Conservation (phyloP, 768 basidiomycete species). For the Omphalotus guepiniiformis region DNA sequence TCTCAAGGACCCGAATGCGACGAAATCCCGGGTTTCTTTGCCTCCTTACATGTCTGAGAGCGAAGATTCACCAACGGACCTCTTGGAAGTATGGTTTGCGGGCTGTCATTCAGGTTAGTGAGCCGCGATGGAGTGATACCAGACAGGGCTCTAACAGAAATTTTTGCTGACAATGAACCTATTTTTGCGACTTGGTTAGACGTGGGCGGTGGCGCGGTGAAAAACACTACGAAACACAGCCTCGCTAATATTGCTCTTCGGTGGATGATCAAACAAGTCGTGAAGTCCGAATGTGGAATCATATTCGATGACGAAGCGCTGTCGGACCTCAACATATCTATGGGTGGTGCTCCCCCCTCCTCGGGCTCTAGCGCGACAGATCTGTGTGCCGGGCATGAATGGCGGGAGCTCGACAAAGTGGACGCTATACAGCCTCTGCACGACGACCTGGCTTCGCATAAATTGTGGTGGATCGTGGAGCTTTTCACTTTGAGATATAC, state of each 20-base stretch:
- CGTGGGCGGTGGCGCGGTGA: constrained; percentile 43
- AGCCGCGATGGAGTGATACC: too few species aligned
- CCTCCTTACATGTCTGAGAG: background rate
- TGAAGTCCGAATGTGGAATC: constrained; percentile 38
- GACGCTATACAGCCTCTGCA: constrained; percentile 34
- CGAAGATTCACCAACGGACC: constrained; percentile 34
- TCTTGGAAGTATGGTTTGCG: constrained; percentile 78
- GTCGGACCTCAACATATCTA: constrained; percentile 20
- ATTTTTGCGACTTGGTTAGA: too few species aligned
- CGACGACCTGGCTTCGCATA: constrained; percentile 30
- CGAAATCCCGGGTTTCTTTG: background rate
- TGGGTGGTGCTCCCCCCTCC: background rate
- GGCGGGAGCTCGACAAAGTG: background rate
- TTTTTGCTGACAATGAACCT: too few species aligned
- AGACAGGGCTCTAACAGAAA: too few species aligned
- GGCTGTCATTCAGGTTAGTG: constrained; percentile 62
- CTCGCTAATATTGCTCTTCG: constrained; percentile 44
- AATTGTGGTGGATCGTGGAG: constrained; percentile 49
- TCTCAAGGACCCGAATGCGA: constrained; percentile 14
- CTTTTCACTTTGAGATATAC: constrained; percentile 32
- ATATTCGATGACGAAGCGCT: constrained; percentile 37
- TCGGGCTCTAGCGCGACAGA: too few species aligned
- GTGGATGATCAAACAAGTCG: constrained; percentile 55
- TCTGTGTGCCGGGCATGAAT: too few species aligned
- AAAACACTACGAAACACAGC: constrained; percentile 25